These are phyloP conservation scores for Blastobotrys apis DNA, from an alignment of 1,139 yeast species.

Conservation along the genomic window DNA sequence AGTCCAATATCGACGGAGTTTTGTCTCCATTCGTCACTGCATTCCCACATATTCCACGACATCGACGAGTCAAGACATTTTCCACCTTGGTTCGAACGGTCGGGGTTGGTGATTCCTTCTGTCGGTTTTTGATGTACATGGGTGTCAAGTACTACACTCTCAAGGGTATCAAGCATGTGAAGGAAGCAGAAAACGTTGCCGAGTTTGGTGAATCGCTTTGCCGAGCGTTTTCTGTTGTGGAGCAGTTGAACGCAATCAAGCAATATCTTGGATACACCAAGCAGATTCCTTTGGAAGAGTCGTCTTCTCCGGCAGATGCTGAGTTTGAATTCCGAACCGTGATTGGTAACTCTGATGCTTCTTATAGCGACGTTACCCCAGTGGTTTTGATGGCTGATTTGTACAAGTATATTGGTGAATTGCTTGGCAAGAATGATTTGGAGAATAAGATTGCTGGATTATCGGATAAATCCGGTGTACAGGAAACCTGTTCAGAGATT, in stretches of 20 bases:
- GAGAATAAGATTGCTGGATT: slow-evolving; percentile 15
- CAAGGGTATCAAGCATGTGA: slow-evolving; percentile 50
- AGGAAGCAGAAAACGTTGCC: slow-evolving; percentile 60
- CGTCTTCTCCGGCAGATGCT: slow-evolving; percentile 40
- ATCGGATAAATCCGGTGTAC: slow-evolving; percentile 20
- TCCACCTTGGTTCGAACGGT: slow-evolving; percentile 73
- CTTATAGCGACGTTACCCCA: slow-evolving; percentile 50
- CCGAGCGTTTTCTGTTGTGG: slow-evolving; percentile 60
- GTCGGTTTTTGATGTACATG: slow-evolving; percentile 68
- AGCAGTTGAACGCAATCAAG: slow-evolving; percentile 60
- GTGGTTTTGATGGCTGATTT: slow-evolving; percentile 47
- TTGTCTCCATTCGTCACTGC: slow-evolving; percentile 89
- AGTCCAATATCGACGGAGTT: slow-evolving; percentile 74
- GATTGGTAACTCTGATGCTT: slow-evolving; percentile 53
- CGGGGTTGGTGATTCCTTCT: slow-evolving; percentile 63
- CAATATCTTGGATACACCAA: slow-evolving; percentile 44
- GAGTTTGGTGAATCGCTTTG: slow-evolving; percentile 72
- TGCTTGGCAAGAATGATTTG: slow-evolving; percentile 41
- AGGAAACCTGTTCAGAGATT: slow-evolving; percentile 20
- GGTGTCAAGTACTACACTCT: slow-evolving; percentile 70
- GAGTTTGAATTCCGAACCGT: slow-evolving; percentile 52
- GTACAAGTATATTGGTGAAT: slow-evolving; percentile 41
- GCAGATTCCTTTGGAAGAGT: slow-evolving; percentile 28
- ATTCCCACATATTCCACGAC: slow-evolving; percentile 92
- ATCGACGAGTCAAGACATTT: slow-evolving; percentile 83